Conservation (phyloP, 1,284 basidiomycete genomes). For the Leccinum variabile region DNA sequence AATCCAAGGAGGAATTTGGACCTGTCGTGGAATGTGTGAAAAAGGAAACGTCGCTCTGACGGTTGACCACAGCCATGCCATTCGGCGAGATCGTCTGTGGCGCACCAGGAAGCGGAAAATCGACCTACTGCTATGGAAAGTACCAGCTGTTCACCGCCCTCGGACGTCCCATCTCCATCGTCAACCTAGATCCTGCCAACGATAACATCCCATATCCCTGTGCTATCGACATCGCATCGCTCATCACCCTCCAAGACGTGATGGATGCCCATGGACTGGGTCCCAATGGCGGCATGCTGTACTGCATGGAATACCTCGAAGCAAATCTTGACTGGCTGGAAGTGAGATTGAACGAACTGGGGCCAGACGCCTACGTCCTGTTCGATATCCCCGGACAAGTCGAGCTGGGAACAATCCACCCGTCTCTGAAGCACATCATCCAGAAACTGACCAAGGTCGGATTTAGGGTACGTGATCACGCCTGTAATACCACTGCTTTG, state of each 20-base stretch:
- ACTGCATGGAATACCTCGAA: conserved; percentile 97
- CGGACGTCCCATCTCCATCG: conserved; percentile 80
- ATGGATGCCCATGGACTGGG: conserved; percentile 88
- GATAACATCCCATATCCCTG: conserved; percentile 89
- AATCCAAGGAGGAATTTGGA: no score
- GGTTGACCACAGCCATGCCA: conserved; percentile 50
- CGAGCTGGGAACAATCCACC: conserved; percentile 95
- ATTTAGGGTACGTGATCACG: conserved; percentile 73
- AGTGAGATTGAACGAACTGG: conserved; percentile 65
- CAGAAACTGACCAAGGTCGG: conserved; percentile 68
- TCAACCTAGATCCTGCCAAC: conserved; percentile 97
- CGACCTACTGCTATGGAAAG: conserved; percentile 92
- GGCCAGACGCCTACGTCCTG: conserved; percentile 79
- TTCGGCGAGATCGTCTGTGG: conserved; percentile 90
- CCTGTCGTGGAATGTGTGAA: background rate
- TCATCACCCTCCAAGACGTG: conserved; percentile 87
- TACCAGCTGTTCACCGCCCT: conserved; percentile 90
- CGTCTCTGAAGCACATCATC: conserved; percentile 78
- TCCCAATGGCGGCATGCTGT: conserved; percentile 96
- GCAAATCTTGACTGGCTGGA: conserved; percentile 96
- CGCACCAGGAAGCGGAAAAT: conserved; percentile 91
- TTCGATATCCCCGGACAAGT: conserved; percentile 99
- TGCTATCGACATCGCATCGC: conserved; percentile 80
- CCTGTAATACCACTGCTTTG: conserved; percentile 7
- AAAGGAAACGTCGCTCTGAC: background rate